Conservation (phyloP, 805 yeast species). For the Metschnikowia chrysomelidarum region DNA sequence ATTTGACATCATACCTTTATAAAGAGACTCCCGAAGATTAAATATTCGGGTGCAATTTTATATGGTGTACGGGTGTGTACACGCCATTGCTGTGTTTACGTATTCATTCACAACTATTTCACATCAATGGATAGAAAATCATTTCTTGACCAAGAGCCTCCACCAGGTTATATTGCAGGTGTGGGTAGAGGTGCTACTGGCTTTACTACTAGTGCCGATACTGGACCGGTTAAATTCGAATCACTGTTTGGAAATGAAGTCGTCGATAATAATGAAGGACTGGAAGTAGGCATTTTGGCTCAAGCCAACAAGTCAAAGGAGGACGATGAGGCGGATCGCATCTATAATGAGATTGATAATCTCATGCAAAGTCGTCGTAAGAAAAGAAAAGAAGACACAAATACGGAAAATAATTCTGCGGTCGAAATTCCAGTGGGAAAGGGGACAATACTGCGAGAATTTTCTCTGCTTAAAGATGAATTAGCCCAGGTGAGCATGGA, state of each 20-base stretch:
- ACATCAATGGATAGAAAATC: slow-evolving; percentile 15
- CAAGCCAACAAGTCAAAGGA: slow-evolving; percentile 40
- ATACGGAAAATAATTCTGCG: slow-evolving; percentile 1
- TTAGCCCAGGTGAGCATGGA: slow-evolving; percentile 57
- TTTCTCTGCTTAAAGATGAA: slow-evolving; percentile 65
- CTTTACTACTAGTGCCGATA: slow-evolving; percentile 79
- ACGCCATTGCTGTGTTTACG: background rate
- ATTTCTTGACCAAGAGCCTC: slow-evolving; percentile 83
- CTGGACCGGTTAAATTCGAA: slow-evolving; percentile 41
- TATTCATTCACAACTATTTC: too few relatives aligned
- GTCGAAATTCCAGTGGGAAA: slow-evolving; percentile 17
- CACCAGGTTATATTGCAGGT: slow-evolving; percentile 89
- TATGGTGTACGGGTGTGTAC: slow-evolving; percentile 4
- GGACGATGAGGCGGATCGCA: slow-evolving; percentile 74
- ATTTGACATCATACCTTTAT: too few relatives aligned
- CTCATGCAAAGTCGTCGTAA: slow-evolving; percentile 31
- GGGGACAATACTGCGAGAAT: slow-evolving; percentile 43
- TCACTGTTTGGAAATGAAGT: slow-evolving; percentile 17
- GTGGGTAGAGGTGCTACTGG: slow-evolving; percentile 95
- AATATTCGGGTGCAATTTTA: background rate
- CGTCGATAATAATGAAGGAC: slow-evolving; percentile 31
- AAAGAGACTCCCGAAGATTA: too few relatives aligned
- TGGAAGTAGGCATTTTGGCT: slow-evolving; percentile 35
- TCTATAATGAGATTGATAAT: slow-evolving; percentile 68
- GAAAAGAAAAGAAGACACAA: slow-evolving; percentile 14